Evolutionary conservation across 2,329 filamentous ascomycete species (phyloP).

Genomic region (Fusarium globosum): DNA sequence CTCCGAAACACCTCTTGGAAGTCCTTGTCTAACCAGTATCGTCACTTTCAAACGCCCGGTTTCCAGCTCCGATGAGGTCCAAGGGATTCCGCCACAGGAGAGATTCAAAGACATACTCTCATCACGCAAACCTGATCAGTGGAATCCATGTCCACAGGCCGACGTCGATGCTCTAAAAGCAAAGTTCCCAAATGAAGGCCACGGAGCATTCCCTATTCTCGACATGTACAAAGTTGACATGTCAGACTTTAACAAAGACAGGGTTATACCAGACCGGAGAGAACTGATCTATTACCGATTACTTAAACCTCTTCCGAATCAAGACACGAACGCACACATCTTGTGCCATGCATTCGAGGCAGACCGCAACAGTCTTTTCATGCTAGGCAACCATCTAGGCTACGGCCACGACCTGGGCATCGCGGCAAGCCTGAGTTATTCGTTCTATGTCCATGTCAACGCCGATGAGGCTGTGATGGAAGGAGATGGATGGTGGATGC

Average conservation of each 20-base stretch:
- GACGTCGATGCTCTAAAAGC: conserved; percentile 57
- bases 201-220: conserved; percentile 60
- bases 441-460: conserved; percentile 64
- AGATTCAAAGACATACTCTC: conserved; percentile 57
- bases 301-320: conserved; percentile 54
- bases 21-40: conserved; percentile 62
- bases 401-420: conserved; percentile 56
- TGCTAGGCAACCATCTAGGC: conserved; percentile 61
- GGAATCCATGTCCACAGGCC: conserved; percentile 58
- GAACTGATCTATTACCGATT: conserved; percentile 64
- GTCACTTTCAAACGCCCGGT: conserved; percentile 62
- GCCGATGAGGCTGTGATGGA: conserved; percentile 60
- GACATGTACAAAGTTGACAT: conserved; percentile 68
- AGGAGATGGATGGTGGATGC: conserved; percentile 63
- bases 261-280: conserved; percentile 56
- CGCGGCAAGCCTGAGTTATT: conserved; percentile 61
- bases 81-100: conserved; percentile 55
- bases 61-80: conserved; percentile 50
- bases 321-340: conserved; percentile 59
- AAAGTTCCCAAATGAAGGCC: conserved; percentile 51
- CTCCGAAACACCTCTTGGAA: conserved; percentile 51
- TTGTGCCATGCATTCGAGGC: conserved; percentile 62
- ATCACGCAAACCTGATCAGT: conserved; percentile 51
- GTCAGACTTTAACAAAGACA: conserved; percentile 55
- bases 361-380: conserved; percentile 65